Base-by-base conservation (phyloP, 2,329 filamentous ascomycete genomes). In the Penicillium decumbens region DNA sequence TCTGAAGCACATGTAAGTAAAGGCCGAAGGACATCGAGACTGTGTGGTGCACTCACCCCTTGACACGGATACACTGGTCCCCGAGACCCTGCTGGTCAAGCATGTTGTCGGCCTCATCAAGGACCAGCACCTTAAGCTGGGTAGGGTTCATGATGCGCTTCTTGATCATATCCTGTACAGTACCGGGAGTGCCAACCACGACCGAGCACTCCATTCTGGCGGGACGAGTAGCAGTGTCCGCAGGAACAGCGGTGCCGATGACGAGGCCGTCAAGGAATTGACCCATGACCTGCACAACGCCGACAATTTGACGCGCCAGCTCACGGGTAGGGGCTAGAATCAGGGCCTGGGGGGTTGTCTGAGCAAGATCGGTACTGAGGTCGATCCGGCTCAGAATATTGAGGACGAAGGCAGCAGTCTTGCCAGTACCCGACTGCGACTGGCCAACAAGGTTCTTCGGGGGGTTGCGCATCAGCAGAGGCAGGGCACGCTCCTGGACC, bases 41-140 rank as follows among this genome's bases (percentile, higher is more conserved):
- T 37, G 9, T 12, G 18, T 4, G 33, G 18, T 6, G 7, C n/a
- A 74, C 83, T 63, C 73, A 93, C 89, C 73, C 72, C 76, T 95
- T 95, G 61, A 96, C 89, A 59, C 91, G 84, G 61, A 90, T 81
- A 71, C 92, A 97, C 73, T 98, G 93, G 51, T 97, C 93, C 45
- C 93, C 93, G 47, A 98, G 78, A 44, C 93, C 92, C 72, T 95
- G 89, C 72, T 92, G 87, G 66, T 97, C 93, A 52, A 98, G 77
- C 93, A 98, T 98, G 75, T 96, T 97, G 75, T 98, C 93, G 49
- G 93, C 93, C 75, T 98, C 93, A 65, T 98, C 93, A 45, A 98
- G 80, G 48, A 96, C 92, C 53, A 98, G 80, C 7, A 95, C 81
- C 69, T 84, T 88, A 59, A 98, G 77, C 50, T 83, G 74, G 15